Conservation (phyloP, 1,139 yeast genomes). For the Suhomyces wounanorum region DNA sequence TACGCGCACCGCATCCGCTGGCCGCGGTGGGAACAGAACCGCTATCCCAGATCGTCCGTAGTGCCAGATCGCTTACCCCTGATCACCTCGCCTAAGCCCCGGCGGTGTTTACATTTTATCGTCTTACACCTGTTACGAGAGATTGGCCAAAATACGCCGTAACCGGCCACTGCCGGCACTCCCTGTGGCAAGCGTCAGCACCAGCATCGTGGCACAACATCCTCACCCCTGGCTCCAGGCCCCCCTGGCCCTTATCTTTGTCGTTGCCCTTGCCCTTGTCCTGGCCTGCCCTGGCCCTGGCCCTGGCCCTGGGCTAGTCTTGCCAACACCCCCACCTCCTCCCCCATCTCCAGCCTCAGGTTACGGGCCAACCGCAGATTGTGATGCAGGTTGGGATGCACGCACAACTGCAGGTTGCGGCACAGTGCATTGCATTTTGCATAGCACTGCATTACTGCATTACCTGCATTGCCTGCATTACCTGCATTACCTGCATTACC, state of each 20-base stretch:
- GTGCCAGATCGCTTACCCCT: constrained; percentile 4
- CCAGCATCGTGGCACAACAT: too few relatives aligned
- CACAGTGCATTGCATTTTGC: background rate
- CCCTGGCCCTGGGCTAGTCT: background rate
- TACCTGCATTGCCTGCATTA: too few relatives aligned
- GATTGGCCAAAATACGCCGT: background rate
- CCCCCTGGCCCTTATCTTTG: too few relatives aligned
- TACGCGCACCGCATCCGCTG: too few relatives aligned
- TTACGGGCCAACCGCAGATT: background rate
- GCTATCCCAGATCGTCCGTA: background rate
- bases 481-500: background rate
- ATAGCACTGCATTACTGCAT: background rate
- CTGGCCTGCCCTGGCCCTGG: too few relatives aligned
- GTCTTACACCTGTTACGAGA: constrained; percentile 12
- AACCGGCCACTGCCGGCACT: background rate
- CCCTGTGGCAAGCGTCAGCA: too few relatives aligned
- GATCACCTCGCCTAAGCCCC: constrained; percentile 5
- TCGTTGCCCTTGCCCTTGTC: too few relatives aligned
- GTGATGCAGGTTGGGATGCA: background rate
- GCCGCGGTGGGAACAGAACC: background rate
- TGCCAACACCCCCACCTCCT: background rate
- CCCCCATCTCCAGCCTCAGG: background rate
- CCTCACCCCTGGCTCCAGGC: too few relatives aligned
- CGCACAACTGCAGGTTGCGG: background rate
- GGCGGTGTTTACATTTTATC: constrained; percentile 10